Conservation (phyloP, 2,329 filamentous ascomycete species). For the Verticillium nonalfalfae region DNA sequence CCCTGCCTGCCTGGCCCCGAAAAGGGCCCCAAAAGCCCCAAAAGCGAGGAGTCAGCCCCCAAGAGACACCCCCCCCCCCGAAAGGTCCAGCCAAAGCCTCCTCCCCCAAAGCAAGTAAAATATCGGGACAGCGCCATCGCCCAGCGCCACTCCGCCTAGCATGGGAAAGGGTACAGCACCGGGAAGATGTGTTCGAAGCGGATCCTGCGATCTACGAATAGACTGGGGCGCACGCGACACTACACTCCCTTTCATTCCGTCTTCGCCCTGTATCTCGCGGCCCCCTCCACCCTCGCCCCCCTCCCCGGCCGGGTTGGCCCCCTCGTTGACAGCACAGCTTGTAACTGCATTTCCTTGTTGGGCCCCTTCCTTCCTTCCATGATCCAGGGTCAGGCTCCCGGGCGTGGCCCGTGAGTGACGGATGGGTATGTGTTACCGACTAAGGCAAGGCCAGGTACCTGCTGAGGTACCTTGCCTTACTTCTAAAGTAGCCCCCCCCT, state of each 20-base stretch:
- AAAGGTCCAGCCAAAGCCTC: too few relatives aligned
- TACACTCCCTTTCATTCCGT: background rate
- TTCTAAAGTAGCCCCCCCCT: background rate
- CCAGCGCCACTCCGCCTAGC: background rate
- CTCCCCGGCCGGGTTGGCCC: background rate
- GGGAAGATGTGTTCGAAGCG: background rate
- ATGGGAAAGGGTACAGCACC: background rate
- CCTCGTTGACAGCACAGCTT: background rate
- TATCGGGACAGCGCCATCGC: background rate
- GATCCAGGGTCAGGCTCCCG: too few relatives aligned
- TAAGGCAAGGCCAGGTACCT: too few relatives aligned
- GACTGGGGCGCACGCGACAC: background rate
- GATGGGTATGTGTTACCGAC: too few relatives aligned
- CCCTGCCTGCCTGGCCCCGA: too few relatives aligned
- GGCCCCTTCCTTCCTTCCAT: too few relatives aligned
- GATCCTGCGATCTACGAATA: background rate
- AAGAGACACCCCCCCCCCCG: too few relatives aligned
- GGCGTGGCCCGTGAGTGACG: too few relatives aligned
- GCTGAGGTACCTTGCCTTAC: too few relatives aligned
- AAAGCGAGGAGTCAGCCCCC: too few relatives aligned
- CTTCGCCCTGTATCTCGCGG: background rate
- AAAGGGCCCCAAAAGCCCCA: too few relatives aligned
- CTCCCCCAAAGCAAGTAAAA: background rate
- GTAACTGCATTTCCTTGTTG: background rate
- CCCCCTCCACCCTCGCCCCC: background rate